These are phyloP conservation scores for Avena atlantica DNA, from an alignment of 176 grass and related monocot genomes.

Conservation along the genomic window DNA sequence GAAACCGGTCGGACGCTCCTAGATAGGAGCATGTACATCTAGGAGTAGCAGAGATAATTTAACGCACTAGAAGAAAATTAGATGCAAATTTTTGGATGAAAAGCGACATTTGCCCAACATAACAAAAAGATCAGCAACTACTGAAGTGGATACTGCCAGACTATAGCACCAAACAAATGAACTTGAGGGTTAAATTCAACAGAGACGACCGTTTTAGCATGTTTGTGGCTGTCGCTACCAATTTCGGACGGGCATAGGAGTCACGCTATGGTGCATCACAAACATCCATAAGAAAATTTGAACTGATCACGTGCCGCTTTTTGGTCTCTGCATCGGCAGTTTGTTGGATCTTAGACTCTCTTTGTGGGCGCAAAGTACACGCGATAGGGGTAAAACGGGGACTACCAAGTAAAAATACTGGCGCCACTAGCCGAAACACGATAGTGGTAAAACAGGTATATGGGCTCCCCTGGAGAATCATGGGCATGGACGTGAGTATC, in stretches of 20 bases:
- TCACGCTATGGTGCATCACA: not conserved
- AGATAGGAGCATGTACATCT: not conserved
- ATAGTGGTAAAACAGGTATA: too few relatives aligned
- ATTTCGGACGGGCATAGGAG: not conserved
- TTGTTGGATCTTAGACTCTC: too few relatives aligned
- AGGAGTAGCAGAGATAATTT: not conserved
- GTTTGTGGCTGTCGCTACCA: not conserved
- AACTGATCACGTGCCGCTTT: not conserved
- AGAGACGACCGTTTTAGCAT: not conserved
- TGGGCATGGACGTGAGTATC: too few relatives aligned
- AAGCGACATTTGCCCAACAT: conserved; percentile 1
- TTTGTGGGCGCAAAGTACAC: too few relatives aligned
- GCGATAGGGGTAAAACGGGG: too few relatives aligned
- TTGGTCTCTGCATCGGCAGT: too few relatives aligned
- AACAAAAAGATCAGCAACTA: not conserved
- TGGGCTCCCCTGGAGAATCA: too few relatives aligned
- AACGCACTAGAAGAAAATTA: not conserved
- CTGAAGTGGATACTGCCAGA: not conserved
- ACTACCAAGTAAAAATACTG: too few relatives aligned
- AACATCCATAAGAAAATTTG: not conserved
- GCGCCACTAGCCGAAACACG: too few relatives aligned
- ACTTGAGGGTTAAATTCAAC: not conserved
- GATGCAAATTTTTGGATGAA: not conserved
- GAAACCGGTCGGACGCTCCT: not conserved
- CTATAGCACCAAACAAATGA: not conserved